These are phyloP conservation scores for Coprinellus micaceus DNA, from an alignment of 768 basidiomycete genomes.

Conservation along the genomic window DNA sequence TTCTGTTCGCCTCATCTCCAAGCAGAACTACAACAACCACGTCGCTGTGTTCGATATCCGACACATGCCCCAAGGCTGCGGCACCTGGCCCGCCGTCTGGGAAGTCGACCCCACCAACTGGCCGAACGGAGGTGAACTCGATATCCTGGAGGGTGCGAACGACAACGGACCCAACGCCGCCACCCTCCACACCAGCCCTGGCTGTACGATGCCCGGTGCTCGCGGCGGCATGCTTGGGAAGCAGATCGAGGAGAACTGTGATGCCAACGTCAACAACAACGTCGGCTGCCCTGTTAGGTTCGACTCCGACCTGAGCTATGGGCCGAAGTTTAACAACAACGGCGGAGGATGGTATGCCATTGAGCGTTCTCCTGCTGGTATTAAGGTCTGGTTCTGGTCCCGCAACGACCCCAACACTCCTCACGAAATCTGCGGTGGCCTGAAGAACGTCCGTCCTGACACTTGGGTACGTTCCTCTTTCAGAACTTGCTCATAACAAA, in stretches of 20 bases:
- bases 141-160: conserved; percentile 43
- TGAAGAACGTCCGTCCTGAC: conserved; percentile 38
- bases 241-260: conserved; percentile 20
- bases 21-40: conserved; percentile 49
- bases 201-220: conserved; percentile 26
- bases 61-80: conserved; percentile 37
- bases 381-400: conserved; percentile 75
- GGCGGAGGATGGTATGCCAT: conserved; percentile 65
- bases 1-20: conserved; percentile 51
- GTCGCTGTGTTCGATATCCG: conserved; percentile 47
- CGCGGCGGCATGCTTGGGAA: conserved; percentile 15
- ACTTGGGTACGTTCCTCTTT: conserved; percentile 43
- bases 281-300: conserved; percentile 29
- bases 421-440: conserved; percentile 41
- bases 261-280: conserved; percentile 21
- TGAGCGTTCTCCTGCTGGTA: conserved; percentile 50
- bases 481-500: background rate
- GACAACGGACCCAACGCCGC: conserved; percentile 33
- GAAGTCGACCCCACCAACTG: conserved; percentile 45
- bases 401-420: conserved; percentile 48
- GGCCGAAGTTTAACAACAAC: conserved; percentile 52
- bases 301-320: conserved; percentile 42
- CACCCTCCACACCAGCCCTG: conserved; percentile 33
- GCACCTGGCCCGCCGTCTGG: conserved; percentile 56
- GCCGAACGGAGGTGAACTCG: conserved; percentile 44